Evolutionary conservation across 805 yeast genomes (phyloP).

Genomic region (Candida berthetii): DNA sequence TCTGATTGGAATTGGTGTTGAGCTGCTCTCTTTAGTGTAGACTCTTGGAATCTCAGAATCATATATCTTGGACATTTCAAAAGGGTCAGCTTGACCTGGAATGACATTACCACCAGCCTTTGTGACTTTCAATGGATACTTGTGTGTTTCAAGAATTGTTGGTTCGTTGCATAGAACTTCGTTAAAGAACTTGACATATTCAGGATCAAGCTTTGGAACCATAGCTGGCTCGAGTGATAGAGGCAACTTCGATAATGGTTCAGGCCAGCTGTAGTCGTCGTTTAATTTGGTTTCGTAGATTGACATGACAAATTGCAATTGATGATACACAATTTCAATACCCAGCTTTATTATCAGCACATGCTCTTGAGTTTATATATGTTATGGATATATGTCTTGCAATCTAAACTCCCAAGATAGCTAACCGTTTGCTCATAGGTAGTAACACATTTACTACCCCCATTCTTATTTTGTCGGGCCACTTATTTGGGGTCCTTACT

Average conservation of each 20-base stretch:
- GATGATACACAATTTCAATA: too few relatives aligned
- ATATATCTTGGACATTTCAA: constrained; percentile 19
- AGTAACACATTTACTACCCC: too few relatives aligned
- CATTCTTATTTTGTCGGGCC: too few relatives aligned
- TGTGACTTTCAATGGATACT: constrained; percentile 24
- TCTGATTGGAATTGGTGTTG: constrained; percentile 16
- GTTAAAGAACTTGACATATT: constrained; percentile 30
- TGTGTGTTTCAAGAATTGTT: constrained; percentile 28
- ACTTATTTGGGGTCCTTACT: too few relatives aligned
- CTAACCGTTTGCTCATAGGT: too few relatives aligned
- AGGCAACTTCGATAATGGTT: constrained; percentile 21
- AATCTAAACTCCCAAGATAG: too few relatives aligned
- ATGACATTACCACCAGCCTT: constrained; percentile 32
- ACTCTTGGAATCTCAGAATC: constrained; percentile 29
- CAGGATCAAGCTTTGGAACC: constrained; percentile 27
- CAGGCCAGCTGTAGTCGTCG: constrained; percentile 24
- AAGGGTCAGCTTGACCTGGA: constrained; percentile 33
- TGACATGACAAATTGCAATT: constrained; percentile 1
- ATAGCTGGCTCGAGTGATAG: constrained; percentile 24
- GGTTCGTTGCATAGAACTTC: constrained; percentile 19
- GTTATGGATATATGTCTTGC: too few relatives aligned
- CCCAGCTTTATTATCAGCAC: too few relatives aligned
- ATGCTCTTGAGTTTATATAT: too few relatives aligned
- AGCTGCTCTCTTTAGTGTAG: constrained; percentile 11
- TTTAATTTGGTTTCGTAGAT: constrained; percentile 11